phyloP scores from a whole-genome alignment of 23 red algal genomes.

The Rhodosorus marinus region DNA sequence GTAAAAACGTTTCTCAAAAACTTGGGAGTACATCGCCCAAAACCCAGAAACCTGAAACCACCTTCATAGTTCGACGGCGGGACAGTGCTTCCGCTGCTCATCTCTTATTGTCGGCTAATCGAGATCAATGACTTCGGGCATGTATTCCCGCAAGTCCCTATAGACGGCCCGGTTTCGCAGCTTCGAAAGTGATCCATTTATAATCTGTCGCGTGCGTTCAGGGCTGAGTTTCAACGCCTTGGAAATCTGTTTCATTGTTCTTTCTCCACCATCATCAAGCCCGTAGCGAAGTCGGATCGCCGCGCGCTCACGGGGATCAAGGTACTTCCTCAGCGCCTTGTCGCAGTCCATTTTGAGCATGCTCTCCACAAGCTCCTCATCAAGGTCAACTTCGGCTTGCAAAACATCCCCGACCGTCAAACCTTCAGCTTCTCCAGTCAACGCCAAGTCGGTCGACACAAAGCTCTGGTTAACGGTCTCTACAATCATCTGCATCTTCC shows the following conservation, averaged over 20 bases:
- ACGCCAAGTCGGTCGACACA: slow-evolving; percentile 14
- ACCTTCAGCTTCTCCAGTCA: slow-evolving; percentile 1
- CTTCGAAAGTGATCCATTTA: slow-evolving; percentile 40
- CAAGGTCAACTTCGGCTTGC: slow-evolving; percentile 33
- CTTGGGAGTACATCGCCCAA: no score
- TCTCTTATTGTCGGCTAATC: no score
- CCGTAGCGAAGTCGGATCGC: slow-evolving; percentile 80
- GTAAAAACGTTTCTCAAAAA: no score
- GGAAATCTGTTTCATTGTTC: slow-evolving; percentile 32
- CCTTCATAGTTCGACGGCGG: no score
- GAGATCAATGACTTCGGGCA: no score
- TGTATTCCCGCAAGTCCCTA: slow-evolving; percentile 8
- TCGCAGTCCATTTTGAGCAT: slow-evolving; percentile 26
- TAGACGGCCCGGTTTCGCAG: slow-evolving; percentile 41
- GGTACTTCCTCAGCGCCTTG: slow-evolving; percentile 11
- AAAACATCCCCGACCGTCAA: slow-evolving; percentile 22
- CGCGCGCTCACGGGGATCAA: slow-evolving; percentile 48
- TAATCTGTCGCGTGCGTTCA: slow-evolving; percentile 65
- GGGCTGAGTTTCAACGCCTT: slow-evolving; percentile 24
- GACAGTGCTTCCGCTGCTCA: no score
- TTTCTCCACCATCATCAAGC: slow-evolving; percentile 68
- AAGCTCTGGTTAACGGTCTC: slow-evolving; percentile 17
- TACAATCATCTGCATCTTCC: slow-evolving; percentile 52
- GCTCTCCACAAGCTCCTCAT: slow-evolving; percentile 39
- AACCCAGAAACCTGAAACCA: no score